Evolutionary conservation across 1,139 yeast species (phyloP), one percentile per base, ranked within the genome.

Genomic region (Torulaspora globosa): DNA sequence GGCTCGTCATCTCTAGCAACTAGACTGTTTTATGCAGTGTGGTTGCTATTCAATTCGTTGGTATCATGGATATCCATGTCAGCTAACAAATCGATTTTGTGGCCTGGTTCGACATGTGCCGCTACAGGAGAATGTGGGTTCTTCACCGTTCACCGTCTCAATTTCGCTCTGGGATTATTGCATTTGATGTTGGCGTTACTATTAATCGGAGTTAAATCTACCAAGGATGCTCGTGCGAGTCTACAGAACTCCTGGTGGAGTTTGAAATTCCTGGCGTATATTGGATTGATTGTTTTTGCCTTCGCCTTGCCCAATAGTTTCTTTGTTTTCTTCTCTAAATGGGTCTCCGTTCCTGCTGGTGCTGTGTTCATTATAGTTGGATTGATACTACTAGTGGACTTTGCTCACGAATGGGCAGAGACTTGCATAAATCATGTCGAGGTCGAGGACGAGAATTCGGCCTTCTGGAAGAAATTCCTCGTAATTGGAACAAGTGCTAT

Each of bases 331-430:
- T 94, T 95, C 80, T 97, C 98, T 0, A 92, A 87, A 65, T 81
- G 89, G 70, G 73, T 92, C 42, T 90, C 97, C 11, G 84, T 89
- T 36, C 69, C 88, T 5, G 83, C 89, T 59, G 87, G 96, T 35
- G 84, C 94, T 3, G 66, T 89, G 3, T 94, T 94, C 67, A 76
- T 92, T 31, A 82, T 94, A 7, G 88, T 92, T 52, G 98, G 98
- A 0, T 74, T 94, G 48, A 86, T 94, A 9, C 73, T 94, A 42
- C 70, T 94, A 44, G 97, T 94, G 26, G 98, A 94, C 67, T 92
- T 89, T 73, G 97, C 98, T 10, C 98, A 94, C 67, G 94, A 94
- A 50, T 94, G 97, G 97, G 97, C 98, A 0, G 99, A 94, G 60
- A 87, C 85, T 9, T 94, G 98, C 64, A 76, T 92, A 46, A 92